Percentiles rank a stretch among this genome's conserved stretches.
phyloP scores from a whole-genome alignment of 768 basidiomycete species.

The Austroboletus festivus region DNA sequence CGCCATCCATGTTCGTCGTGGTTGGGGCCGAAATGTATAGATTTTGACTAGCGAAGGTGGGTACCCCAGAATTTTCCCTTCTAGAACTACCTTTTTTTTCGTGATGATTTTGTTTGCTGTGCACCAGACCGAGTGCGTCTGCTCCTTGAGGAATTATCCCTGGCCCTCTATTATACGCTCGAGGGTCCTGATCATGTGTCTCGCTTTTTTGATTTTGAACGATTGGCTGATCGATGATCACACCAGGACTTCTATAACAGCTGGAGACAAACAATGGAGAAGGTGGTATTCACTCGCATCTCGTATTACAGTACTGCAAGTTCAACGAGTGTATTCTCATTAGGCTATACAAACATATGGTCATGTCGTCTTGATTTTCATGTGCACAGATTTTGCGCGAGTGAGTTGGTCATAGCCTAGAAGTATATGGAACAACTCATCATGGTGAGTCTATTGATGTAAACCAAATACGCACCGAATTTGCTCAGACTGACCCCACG shows the following conservation, averaged over 20 bases:
- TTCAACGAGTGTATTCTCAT: neutral
- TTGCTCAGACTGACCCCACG: slow-evolving; percentile 87
- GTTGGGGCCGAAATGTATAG: no score
- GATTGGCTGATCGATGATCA: slow-evolving; percentile 1
- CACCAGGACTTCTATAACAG: neutral
- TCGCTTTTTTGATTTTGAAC: neutral
- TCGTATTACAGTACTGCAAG: neutral
- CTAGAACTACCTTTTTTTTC: no score
- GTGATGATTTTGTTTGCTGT: slow-evolving; percentile 35
- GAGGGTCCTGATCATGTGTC: slow-evolving; percentile 29
- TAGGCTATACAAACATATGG: no score
- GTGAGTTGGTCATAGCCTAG: slow-evolving; percentile 85
- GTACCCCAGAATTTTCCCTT: no score
- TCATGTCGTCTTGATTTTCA: slow-evolving; percentile 65
- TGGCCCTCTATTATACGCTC: slow-evolving; percentile 33
- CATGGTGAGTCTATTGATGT: neutral
- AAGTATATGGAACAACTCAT: neutral
- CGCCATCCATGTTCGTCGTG: no score
- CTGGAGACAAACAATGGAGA: neutral
- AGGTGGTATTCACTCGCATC: neutral
- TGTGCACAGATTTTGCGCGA: slow-evolving; percentile 73
- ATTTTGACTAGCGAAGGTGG: no score
- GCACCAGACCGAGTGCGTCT: slow-evolving; percentile 35
- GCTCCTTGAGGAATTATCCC: slow-evolving; percentile 35
- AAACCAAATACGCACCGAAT: slow-evolving; percentile 61